phyloP scores from a whole-genome alignment of 78 protist species.

The Dictyostelium intermedium region DNA sequence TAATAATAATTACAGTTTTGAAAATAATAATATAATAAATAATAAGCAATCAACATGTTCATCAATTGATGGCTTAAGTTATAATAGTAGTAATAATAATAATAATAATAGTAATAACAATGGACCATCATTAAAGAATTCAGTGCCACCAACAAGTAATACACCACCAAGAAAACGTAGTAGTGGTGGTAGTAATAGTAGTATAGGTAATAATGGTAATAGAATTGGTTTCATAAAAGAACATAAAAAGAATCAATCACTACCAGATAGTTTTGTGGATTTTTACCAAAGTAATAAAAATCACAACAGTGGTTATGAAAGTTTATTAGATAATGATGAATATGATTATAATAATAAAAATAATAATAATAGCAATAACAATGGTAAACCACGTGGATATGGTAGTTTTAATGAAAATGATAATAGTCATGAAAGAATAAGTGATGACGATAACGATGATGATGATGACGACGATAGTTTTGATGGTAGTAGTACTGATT shows the following conservation, averaged over 20 bases:
- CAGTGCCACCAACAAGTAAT: background rate
- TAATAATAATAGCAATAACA: too few species aligned
- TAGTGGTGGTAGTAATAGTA: background rate
- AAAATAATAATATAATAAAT: background rate
- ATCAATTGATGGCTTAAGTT: background rate
- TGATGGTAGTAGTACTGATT: background rate
- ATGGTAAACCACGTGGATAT: background rate
- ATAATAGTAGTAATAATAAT: background rate
- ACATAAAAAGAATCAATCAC: slow-evolving; percentile 42
- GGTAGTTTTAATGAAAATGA: background rate
- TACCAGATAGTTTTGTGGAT: background rate
- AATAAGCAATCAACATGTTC: background rate
- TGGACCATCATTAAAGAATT: background rate
- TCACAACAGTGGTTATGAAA: background rate
- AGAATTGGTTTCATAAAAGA: background rate
- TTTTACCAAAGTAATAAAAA: background rate
- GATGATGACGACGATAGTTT: background rate
- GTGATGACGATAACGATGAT: background rate
- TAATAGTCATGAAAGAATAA: background rate
- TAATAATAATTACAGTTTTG: background rate
- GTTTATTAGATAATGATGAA: background rate
- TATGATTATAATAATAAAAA: background rate
- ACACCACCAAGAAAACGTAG: background rate
- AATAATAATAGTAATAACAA: background rate
- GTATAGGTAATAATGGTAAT: background rate